phyloP scores from a whole-genome alignment of 345 rosid genomes.

The Isatis tinctoria region DNA sequence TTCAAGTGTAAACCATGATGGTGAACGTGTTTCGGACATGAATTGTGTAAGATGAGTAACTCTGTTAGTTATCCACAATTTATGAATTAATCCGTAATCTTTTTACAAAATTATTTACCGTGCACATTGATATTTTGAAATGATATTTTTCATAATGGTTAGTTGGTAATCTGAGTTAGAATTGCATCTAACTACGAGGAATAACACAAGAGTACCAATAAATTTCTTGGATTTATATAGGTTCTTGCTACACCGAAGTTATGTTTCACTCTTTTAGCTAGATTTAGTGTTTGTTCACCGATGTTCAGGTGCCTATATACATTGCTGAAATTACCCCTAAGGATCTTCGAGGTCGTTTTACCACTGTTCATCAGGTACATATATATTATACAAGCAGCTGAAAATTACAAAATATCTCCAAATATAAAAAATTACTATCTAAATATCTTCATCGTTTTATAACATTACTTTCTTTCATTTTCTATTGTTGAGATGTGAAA shows the following conservation, averaged over 20 bases:
- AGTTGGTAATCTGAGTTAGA: background rate
- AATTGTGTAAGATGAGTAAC: background rate
- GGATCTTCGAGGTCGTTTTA: constrained; percentile 68
- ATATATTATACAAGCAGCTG: background rate
- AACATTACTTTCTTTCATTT: background rate
- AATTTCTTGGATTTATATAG: too few species aligned
- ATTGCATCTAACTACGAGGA: background rate
- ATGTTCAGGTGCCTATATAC: constrained; percentile 62
- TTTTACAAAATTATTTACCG: background rate
- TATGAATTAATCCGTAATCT: too few species aligned
- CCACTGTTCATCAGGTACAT: constrained; percentile 48
- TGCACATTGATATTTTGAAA: background rate
- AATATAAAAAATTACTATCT: background rate
- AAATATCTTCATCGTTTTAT: background rate
- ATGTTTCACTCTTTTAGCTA: too few species aligned
- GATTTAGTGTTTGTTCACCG: background rate
- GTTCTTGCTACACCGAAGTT: background rate
- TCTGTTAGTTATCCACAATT: too few species aligned
- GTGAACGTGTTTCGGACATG: background rate
- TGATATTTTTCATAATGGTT: background rate
- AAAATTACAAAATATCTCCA: background rate
- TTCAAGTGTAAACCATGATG: background rate
- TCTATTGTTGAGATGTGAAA: background rate
- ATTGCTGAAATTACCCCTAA: constrained; percentile 85
- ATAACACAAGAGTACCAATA: background rate